Evolutionary conservation across 495 filamentous ascomycete genomes (phyloP).

Genomic region (Tuber calosporum): DNA sequence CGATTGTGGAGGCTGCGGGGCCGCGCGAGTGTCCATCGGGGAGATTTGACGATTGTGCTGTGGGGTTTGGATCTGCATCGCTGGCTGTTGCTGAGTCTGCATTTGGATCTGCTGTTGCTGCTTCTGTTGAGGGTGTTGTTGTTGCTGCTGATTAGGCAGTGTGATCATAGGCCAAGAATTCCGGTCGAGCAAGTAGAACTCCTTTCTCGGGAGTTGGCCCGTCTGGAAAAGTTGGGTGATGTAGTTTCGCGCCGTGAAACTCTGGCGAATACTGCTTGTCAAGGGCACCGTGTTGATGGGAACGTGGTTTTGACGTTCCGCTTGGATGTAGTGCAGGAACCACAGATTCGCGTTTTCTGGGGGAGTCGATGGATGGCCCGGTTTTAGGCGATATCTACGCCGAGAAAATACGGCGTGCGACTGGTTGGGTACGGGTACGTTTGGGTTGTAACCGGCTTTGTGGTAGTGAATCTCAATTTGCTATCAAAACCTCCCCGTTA

Average conservation of each 20-base stretch:
- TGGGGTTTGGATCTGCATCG: constrained; percentile 25
- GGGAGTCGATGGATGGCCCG: constrained; percentile 53
- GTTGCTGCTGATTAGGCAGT: constrained; percentile 50
- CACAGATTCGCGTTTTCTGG: constrained; percentile 73
- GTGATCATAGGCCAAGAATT: constrained; percentile 80
- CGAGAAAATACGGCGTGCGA: constrained; percentile 56
- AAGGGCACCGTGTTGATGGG: constrained; percentile 44
- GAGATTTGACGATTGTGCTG: constrained; percentile 30
- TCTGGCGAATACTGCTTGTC: constrained; percentile 24
- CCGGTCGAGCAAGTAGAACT: constrained; percentile 87
- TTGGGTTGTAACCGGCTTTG: constrained; percentile 64
- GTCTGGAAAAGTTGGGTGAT: constrained; percentile 35
- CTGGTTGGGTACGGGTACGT: constrained; percentile 63
- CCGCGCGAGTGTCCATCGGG: constrained; percentile 29
- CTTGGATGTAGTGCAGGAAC: constrained; percentile 84
- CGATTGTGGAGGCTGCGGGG: constrained; percentile 23
- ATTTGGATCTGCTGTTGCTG: constrained; percentile 37
- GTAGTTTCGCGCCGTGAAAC: constrained; percentile 30
- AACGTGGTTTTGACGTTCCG: constrained; percentile 63
- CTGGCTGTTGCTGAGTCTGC: constrained; percentile 25
- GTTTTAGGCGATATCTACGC: constrained; percentile 73
- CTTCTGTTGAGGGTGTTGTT: constrained; percentile 24
- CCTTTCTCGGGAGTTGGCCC: constrained; percentile 77
- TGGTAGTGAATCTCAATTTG: constrained; percentile 77
- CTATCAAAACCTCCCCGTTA: constrained; percentile 42